These are phyloP conservation scores for Leccinum truebloodii DNA, from an alignment of 768 basidiomycete species.

Conservation along the genomic window DNA sequence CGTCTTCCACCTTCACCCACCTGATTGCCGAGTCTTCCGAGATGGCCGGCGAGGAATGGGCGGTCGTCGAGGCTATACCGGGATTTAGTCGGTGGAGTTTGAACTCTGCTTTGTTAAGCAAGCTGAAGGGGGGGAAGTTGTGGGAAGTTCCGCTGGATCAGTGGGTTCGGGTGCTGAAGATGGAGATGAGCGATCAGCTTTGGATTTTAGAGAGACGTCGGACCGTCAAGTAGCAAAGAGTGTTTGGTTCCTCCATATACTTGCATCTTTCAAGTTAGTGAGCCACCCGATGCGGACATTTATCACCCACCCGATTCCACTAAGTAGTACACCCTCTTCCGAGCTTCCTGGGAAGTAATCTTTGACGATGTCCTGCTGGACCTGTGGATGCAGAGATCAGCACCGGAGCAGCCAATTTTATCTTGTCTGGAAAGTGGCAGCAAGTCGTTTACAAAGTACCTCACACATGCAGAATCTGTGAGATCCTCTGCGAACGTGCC, in stretches of 20 bases:
- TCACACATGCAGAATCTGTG: no score
- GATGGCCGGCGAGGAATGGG: conserved; percentile 40
- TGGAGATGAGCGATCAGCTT: conserved; percentile 43
- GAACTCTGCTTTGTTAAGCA: conserved; percentile 15
- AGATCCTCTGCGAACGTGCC: no score
- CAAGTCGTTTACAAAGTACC: no score
- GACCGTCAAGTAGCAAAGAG: not conserved
- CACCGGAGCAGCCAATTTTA: no score
- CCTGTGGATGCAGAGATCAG: no score
- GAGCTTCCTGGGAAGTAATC: no score
- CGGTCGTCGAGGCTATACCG: conserved; percentile 41
- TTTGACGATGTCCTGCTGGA: no score
- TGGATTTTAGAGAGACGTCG: conserved; percentile 48
- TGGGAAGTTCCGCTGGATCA: conserved; percentile 27
- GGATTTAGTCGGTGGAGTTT: conserved; percentile 46
- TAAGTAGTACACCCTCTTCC: no score
- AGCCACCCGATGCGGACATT: not conserved
- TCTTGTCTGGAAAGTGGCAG: no score
- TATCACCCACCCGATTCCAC: no score
- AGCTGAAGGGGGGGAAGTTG: conserved; percentile 21
- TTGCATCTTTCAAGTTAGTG: not conserved
- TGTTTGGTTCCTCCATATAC: no score
- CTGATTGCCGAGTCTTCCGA: conserved; percentile 53
- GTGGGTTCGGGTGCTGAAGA: conserved; percentile 33
- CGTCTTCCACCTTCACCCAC: conserved; percentile 53